Conservation (phyloP, 805 yeast genomes). For the Candida piceae region DNA sequence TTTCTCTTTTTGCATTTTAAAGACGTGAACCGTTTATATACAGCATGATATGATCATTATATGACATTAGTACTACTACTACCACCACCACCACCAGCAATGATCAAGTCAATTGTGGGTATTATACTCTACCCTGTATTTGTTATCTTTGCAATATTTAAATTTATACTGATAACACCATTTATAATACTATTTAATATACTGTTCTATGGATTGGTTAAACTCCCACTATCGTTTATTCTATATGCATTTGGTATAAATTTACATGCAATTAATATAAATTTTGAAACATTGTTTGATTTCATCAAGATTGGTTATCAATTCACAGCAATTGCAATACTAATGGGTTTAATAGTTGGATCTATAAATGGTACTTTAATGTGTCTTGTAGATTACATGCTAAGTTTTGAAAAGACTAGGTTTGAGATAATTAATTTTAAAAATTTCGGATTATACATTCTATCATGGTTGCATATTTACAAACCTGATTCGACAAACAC, state of each 20-base stretch:
- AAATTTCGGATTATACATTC: neutral
- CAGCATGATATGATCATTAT: too few relatives aligned
- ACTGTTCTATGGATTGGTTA: conserved; percentile 1
- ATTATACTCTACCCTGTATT: conserved; percentile 1
- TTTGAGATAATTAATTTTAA: conserved; percentile 7
- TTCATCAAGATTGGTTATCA: conserved; percentile 20
- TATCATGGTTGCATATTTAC: neutral
- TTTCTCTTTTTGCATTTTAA: too few relatives aligned
- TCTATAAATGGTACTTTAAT: conserved; percentile 13
- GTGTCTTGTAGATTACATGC: conserved; percentile 11
- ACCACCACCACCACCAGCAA: too few relatives aligned
- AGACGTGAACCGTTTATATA: too few relatives aligned
- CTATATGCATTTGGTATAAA: conserved; percentile 10
- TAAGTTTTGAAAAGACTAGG: conserved; percentile 8
- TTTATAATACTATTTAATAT: conserved; percentile 4
- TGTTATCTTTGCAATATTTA: neutral
- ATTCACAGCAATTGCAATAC: conserved; percentile 15
- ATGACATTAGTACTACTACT: too few relatives aligned
- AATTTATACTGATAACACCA: conserved; percentile 7
- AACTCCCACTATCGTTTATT: conserved; percentile 3
- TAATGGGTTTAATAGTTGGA: conserved; percentile 21
- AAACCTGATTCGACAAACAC: neutral
- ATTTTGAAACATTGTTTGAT: conserved; percentile 9
- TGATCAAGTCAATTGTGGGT: neutral
- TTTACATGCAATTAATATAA: conserved; percentile 1